Evolutionary conservation across 176 grass and related monocot species (phyloP).

Genomic region (Oryza rufipogon): DNA sequence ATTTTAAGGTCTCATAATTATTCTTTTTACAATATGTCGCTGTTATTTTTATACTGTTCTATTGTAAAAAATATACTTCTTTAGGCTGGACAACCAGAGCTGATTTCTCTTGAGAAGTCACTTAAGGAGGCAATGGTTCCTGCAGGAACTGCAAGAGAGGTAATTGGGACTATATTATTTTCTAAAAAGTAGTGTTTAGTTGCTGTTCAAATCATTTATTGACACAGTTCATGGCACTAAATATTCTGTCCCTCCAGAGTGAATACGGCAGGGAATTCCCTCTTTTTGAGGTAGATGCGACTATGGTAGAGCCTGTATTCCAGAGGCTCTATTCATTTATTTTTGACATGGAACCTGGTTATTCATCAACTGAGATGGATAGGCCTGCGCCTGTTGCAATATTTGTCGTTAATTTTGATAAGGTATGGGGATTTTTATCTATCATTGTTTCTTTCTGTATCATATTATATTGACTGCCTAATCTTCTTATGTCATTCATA

Average conservation of each 20-base stretch:
- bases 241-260: constrained; percentile 57
- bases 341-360: constrained; percentile 86
- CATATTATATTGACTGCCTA: constrained; percentile 34
- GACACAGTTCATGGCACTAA: constrained; percentile 28
- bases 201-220: constrained; percentile 19
- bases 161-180: constrained; percentile 43
- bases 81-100: constrained; percentile 94
- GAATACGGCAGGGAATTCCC: constrained; percentile 95
- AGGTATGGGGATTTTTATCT: constrained; percentile 55
- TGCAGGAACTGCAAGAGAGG: constrained; percentile 86
- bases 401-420: constrained; percentile 99
- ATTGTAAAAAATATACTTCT: constrained; percentile 36
- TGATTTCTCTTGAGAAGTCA: constrained; percentile 93
- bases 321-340: constrained; percentile 92
- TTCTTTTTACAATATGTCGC: constrained; percentile 13
- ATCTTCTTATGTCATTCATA: constrained; percentile 24
- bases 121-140: constrained; percentile 86
- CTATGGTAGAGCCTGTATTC: constrained; percentile 76
- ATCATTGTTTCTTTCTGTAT: constrained; percentile 15
- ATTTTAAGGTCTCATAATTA: constrained; percentile 23
- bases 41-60: constrained; percentile 17
- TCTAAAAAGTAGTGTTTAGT: not conserved
- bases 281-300: constrained; percentile 95
- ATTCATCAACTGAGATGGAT: constrained; percentile 83
- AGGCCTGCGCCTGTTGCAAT: constrained; percentile 83